These are phyloP conservation scores for Saccharomycopsis oosterbeekiorum DNA, from an alignment of 805 yeast genomes.

Conservation along the genomic window DNA sequence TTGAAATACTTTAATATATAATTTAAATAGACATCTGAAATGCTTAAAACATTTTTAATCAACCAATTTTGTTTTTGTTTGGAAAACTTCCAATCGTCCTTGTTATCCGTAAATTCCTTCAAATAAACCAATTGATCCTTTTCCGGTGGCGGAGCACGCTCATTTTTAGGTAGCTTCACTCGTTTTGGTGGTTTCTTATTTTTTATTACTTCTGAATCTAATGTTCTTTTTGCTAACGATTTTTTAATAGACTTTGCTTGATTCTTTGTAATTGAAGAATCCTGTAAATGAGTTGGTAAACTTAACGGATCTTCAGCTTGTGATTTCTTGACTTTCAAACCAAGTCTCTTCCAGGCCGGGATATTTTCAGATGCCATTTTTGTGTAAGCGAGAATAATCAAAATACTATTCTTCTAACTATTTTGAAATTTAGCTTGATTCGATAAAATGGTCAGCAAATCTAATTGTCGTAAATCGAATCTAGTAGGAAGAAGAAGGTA, in stretches of 20 bases:
- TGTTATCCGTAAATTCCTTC: constrained; percentile 45
- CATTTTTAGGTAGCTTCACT: constrained; percentile 55
- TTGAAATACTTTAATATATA: constrained; percentile 42
- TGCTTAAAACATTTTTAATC: constrained; percentile 45
- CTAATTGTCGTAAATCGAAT: too few species aligned
- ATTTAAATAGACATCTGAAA: constrained; percentile 43
- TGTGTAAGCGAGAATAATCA: background rate
- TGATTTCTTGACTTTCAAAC: constrained; percentile 48
- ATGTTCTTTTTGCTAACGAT: constrained; percentile 15
- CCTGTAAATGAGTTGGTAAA: constrained; percentile 36
- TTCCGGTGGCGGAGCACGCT: constrained; percentile 56
- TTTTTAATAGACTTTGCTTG: constrained; percentile 29
- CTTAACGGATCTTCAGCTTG: constrained; percentile 34
- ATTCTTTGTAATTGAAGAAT: constrained; percentile 32
- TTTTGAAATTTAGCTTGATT: background rate
- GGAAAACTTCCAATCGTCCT: constrained; percentile 68
- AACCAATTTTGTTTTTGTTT: constrained; percentile 86
- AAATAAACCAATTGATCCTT: constrained; percentile 64
- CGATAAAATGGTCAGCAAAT: background rate
- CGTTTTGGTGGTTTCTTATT: constrained; percentile 58
- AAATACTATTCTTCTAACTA: background rate
- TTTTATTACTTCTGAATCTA: constrained; percentile 11
- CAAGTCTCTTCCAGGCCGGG: constrained; percentile 84
- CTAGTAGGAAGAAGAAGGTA: too few species aligned
- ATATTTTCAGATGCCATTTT: constrained; percentile 23